phyloP scores from a whole-genome alignment of 495 filamentous ascomycete species.

The Xylaria curta region DNA sequence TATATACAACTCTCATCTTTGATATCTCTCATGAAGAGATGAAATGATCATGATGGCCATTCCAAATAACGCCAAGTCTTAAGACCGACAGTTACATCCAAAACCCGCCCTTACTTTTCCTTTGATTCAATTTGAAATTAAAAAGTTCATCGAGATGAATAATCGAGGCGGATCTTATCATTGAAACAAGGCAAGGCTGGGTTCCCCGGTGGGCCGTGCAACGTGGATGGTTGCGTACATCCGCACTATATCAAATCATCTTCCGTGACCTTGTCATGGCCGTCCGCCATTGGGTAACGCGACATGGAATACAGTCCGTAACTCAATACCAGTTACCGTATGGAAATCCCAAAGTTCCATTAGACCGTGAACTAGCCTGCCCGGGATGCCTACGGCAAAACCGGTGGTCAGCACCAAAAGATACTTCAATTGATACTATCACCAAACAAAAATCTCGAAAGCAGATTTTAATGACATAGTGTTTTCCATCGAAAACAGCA shows the following conservation, averaged over 20 bases:
- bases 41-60: neutral
- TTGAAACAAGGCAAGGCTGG: neutral
- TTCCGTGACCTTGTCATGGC: neutral
- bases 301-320: neutral
- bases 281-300: neutral
- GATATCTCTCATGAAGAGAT: neutral
- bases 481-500: no score
- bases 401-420: neutral
- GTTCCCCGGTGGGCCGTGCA: neutral
- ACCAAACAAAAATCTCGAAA: no score
- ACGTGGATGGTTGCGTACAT: neutral
- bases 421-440: no score
- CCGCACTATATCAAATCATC: conserved; percentile 1
- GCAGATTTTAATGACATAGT: no score
- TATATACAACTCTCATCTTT: conserved; percentile 8
- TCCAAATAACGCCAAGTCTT: neutral
- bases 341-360: neutral
- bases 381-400: neutral
- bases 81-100: neutral
- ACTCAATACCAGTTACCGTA: neutral
- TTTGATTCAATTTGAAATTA: conserved; percentile 18
- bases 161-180: neutral
- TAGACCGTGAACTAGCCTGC: neutral
- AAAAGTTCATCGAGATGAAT: neutral
- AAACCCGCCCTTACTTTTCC: neutral